Conservation (phyloP, 164 flowering plant species). For the Dillenia suffruticosa region DNA sequence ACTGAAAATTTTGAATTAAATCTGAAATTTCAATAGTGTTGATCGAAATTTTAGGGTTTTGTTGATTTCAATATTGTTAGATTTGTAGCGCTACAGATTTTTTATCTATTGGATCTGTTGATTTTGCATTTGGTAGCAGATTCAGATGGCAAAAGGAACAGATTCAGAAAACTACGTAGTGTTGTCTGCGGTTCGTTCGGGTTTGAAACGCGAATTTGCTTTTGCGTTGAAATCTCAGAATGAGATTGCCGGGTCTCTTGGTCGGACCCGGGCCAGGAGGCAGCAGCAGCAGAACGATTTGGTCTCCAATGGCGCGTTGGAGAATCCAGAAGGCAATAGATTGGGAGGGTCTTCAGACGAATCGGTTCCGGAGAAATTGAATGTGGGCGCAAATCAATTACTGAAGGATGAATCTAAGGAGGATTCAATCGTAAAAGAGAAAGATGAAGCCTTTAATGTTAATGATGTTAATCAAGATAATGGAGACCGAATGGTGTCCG, state of each 20-base stretch:
- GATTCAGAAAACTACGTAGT: constrained; percentile 35
- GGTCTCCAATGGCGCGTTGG: constrained; percentile 6
- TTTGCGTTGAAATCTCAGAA: constrained; percentile 49
- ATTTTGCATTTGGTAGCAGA: constrained; percentile 8
- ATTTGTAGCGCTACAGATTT: constrained; percentile 1
- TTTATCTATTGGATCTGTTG: no score
- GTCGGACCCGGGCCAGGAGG: constrained; percentile 43
- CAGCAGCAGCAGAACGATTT: constrained; percentile 13
- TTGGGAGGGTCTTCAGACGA: constrained; percentile 9
- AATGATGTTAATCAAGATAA: no score
- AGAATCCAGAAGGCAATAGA: constrained; percentile 16
- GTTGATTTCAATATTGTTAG: neutral
- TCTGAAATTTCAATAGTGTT: no score
- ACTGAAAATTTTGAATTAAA: no score
- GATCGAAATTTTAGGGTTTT: no score
- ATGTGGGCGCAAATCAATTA: neutral
- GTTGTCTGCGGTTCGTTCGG: constrained; percentile 36
- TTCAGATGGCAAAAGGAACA: constrained; percentile 49
- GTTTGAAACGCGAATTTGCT: constrained; percentile 62
- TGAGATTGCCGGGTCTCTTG: constrained; percentile 36
- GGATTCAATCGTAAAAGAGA: neutral
- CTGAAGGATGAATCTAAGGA: neutral
- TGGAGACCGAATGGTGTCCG: no score
- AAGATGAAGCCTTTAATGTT: neutral
- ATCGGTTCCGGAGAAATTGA: no score